phyloP scores from a whole-genome alignment of 805 yeast genomes.

The Sungouiozyma ichnusensis region DNA sequence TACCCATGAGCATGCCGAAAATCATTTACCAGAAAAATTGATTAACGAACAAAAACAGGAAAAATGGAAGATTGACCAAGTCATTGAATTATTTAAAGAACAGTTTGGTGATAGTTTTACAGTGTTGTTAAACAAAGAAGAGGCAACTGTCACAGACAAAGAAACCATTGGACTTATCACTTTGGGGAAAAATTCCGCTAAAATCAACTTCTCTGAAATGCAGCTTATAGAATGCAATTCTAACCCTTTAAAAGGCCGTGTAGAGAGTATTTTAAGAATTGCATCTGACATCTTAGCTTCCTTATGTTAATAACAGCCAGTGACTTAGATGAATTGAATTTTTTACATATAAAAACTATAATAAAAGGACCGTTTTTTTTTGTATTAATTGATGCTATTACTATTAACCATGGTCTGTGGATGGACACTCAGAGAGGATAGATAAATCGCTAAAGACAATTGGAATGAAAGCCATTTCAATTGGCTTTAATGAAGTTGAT shows the following conservation, averaged over 20 bases:
- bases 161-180: conserved; percentile 44
- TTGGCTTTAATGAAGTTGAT: not conserved
- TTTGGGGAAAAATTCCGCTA: conserved; percentile 69
- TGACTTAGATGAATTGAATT: not conserved
- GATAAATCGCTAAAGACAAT: too few species aligned
- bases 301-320: conserved; percentile 35
- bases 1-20: conserved; percentile 30
- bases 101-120: conserved; percentile 80
- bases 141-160: conserved; percentile 21
- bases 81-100: conserved; percentile 55
- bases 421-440: too few species aligned
- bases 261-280: conserved; percentile 67
- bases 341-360: too few species aligned
- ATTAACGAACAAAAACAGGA: conserved; percentile 9
- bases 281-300: conserved; percentile 82
- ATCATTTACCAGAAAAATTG: conserved; percentile 6
- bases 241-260: conserved; percentile 68
- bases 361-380: too few species aligned
- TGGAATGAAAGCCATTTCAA: too few species aligned
- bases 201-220: conserved; percentile 51
- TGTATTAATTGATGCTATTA: not conserved
- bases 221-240: conserved; percentile 60
- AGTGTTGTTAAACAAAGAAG: conserved; percentile 14
- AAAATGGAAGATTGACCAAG: conserved; percentile 38
- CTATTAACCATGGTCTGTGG: too few species aligned